Conservation (phyloP, 2,329 filamentous ascomycete species). For the Aspergillus sp. region DNA sequence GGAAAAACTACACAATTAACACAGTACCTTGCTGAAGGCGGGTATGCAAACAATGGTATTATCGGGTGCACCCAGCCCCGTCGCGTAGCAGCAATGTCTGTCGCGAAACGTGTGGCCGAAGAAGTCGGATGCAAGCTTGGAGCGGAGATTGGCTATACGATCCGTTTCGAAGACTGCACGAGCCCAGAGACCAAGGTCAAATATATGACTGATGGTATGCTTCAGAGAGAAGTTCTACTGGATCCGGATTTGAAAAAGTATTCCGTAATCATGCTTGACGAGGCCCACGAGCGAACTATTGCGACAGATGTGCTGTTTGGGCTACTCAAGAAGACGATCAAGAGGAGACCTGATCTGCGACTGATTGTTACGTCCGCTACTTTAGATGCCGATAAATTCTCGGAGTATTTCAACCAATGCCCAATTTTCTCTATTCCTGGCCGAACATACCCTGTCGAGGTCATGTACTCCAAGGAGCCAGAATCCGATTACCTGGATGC, state of each 20-base stretch:
- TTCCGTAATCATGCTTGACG: constrained; percentile 95
- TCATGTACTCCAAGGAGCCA: constrained; percentile 89
- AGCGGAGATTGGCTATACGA: constrained; percentile 91
- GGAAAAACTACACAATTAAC: constrained; percentile 96
- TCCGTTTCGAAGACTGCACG: constrained; percentile 93
- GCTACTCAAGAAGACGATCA: constrained; percentile 84
- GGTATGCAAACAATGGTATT: constrained; percentile 76
- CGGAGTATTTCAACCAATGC: constrained; percentile 87
- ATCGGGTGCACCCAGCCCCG: constrained; percentile 96
- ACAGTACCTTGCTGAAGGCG: constrained; percentile 87
- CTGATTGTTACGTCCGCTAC: constrained; percentile 96
- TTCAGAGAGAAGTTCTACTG: constrained; percentile 87
- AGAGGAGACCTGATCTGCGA: constrained; percentile 77
- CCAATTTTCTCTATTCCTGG: constrained; percentile 96
- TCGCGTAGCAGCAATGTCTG: constrained; percentile 94
- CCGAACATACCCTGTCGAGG: constrained; percentile 88
- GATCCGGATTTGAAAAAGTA: constrained; percentile 85
- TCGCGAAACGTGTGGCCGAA: constrained; percentile 91
- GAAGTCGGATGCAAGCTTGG: constrained; percentile 89
- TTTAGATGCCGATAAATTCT: constrained; percentile 95
- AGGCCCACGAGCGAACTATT: constrained; percentile 95
- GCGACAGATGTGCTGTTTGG: constrained; percentile 93
- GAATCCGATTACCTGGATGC: constrained; percentile 94
- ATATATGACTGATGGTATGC: constrained; percentile 99
- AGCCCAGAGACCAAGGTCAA: constrained; percentile 86